Evolutionary conservation across 75 land plant genomes (phyloP), one percentile per base, ranked within the genome.

Genomic region (Isoetes taiwanensis): DNA sequence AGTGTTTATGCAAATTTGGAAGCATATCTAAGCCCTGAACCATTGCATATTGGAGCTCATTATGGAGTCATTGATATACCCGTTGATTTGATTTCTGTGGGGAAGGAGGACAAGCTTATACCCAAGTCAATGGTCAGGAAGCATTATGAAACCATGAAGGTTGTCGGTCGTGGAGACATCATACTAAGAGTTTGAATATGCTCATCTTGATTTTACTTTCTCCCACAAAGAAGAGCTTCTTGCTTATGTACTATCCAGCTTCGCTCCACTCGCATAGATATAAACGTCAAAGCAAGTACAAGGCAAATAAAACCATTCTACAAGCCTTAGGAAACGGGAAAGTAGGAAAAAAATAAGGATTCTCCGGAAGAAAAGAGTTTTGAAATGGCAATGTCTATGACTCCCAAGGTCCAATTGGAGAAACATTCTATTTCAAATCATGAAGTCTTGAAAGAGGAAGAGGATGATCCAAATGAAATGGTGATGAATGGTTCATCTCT

Each of bases 161-260:
- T 74, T 10, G 66, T 72, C 6, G 80, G 80, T 6, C 80, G 83
- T 10, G n/a, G 61, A 76, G 10, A 86, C 65, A 1, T 84, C 99
- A 1, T 94, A 84, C 34, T 67, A 61, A 16, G 96, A 88, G 64
- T 94, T 80, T 59, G 96, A 94, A 26, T 94, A 82, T 68, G 99
- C 86, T 19, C 86, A 82, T 39, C 41, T 82, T 14, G 86, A 82
- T 35, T 82, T 82, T 43, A 73, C 80, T 23, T 72, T 82, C 28
- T 69, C 86, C 1, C 86, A 94, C 59, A 74, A 74, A 34, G 86
- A 82, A 54, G 86, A 82, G 63, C 57, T 82, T 6, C 59, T 80
- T 43, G 62, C 70, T 2, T 82, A 80, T 60, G 77, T 82, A 30
- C 75, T 80, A 76, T 79, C 82, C 2, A 59, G 78, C 1, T 62